These are phyloP conservation scores for Glaciozyma antarctica DNA, from an alignment of 768 basidiomycete species.

Conservation along the genomic window DNA sequence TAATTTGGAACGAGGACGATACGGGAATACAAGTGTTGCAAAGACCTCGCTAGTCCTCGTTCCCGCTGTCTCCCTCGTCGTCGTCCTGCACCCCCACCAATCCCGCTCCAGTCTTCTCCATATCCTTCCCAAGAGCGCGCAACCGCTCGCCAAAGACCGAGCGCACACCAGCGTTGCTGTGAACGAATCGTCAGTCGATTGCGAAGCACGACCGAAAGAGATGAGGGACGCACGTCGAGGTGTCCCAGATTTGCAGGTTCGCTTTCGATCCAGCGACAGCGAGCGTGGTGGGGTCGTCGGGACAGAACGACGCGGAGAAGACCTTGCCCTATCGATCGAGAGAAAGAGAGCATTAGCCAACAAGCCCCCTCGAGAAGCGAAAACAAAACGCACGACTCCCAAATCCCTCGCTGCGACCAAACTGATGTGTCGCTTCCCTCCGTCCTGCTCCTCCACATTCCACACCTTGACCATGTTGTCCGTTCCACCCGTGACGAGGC, in stretches of 20 bases:
- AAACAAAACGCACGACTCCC: slow-evolving; percentile 57
- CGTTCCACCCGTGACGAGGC: slow-evolving; percentile 83
- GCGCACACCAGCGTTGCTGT: slow-evolving; percentile 59
- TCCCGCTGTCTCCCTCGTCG: slow-evolving; percentile 21
- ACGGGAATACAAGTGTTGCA: no score
- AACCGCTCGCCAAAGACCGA: slow-evolving; percentile 75
- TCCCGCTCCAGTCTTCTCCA: slow-evolving; percentile 16
- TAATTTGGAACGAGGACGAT: no score
- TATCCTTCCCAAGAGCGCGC: slow-evolving; percentile 30
- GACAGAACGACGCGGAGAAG: slow-evolving; percentile 82
- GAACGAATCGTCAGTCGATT: background rate
- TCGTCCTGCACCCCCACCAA: slow-evolving; percentile 23
- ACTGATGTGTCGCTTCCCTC: slow-evolving; percentile 63
- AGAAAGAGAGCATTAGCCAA: background rate
- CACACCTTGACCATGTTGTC: slow-evolving; percentile 89
- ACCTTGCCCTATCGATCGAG: slow-evolving; percentile 71
- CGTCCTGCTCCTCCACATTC: slow-evolving; percentile 60
- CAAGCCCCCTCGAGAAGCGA: background rate
- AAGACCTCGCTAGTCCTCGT: slow-evolving; percentile 5
- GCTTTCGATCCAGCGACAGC: slow-evolving; percentile 92
- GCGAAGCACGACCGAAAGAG: background rate
- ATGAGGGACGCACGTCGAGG: slow-evolving; percentile 47
- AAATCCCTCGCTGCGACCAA: slow-evolving; percentile 80
- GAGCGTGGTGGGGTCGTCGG: slow-evolving; percentile 84
- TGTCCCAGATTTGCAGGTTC: slow-evolving; percentile 90